Evolutionary conservation across 441 rosid species (phyloP).

Genomic region (Syzygium syzygioides): DNA sequence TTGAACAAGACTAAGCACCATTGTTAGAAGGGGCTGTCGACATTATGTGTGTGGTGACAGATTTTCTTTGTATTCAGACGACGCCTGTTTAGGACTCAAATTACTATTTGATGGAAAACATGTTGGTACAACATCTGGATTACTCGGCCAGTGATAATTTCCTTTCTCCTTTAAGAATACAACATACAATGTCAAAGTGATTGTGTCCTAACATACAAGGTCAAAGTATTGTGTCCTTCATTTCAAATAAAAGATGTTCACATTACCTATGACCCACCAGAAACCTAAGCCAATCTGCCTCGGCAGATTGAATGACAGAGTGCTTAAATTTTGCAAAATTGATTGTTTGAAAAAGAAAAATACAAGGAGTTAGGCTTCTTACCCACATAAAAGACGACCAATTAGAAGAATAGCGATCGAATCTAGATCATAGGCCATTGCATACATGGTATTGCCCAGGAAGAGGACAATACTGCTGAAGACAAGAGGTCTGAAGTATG

Average conservation of each 20-base stretch:
- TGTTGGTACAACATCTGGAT: neutral
- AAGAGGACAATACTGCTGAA: conserved; percentile 46
- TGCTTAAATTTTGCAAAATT: neutral
- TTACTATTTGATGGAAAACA: neutral
- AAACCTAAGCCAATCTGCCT: neutral
- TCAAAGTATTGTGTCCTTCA: neutral
- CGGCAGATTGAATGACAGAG: neutral
- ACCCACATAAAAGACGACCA: conserved; percentile 60
- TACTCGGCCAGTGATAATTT: neutral
- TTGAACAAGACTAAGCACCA: neutral
- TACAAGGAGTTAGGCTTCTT: conserved; percentile 13
- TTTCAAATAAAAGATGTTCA: neutral
- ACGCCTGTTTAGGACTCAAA: neutral
- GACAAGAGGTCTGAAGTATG: conserved; percentile 43
- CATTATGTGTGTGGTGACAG: neutral
- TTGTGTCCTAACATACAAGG: neutral
- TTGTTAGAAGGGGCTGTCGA: neutral
- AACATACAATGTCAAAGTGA: neutral
- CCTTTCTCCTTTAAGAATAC: neutral
- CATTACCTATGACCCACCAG: neutral
- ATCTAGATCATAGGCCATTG: conserved; percentile 48
- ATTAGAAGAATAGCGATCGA: conserved; percentile 38
- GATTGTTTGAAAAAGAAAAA: neutral
- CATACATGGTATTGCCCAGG: conserved; percentile 37
- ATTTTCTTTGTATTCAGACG: neutral